These are phyloP conservation scores for Chrysoporthe puriensis DNA, from an alignment of 2,329 filamentous ascomycete species.

Conservation along the genomic window DNA sequence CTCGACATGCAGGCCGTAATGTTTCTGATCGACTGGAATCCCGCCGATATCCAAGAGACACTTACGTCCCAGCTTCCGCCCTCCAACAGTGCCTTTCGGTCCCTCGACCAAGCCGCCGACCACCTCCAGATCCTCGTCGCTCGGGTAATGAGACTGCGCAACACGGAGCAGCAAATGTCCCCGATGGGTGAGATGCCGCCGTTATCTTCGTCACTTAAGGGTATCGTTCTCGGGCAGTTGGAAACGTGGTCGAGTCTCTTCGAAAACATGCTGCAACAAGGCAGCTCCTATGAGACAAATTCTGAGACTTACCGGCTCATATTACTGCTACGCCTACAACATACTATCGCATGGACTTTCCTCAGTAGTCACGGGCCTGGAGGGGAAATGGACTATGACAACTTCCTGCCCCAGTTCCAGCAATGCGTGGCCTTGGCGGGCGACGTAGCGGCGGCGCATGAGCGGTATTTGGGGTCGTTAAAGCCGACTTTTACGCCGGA, in stretches of 20 bases:
- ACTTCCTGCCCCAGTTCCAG: neutral
- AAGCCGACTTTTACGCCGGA: slow-evolving; percentile 3
- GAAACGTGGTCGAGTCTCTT: slow-evolving; percentile 1
- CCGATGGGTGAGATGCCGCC: neutral
- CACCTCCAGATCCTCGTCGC: neutral
- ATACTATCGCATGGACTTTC: slow-evolving; percentile 2
- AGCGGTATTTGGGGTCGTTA: neutral
- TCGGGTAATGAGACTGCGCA: neutral
- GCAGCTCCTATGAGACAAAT: neutral
- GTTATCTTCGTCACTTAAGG: neutral
- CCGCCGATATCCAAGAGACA: neutral
- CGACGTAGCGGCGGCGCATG: neutral
- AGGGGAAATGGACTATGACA: neutral
- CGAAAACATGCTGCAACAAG: slow-evolving; percentile 1
- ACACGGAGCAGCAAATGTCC: neutral
- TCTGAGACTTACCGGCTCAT: neutral
- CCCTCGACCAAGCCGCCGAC: slow-evolving; percentile 1
- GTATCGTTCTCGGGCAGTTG: neutral
- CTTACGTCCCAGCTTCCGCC: neutral
- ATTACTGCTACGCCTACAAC: neutral
- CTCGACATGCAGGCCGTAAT: neutral
- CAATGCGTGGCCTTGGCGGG: neutral
- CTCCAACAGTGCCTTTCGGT: neutral
- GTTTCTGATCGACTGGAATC: slow-evolving; percentile 1
- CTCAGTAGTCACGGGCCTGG: neutral